These are phyloP conservation scores for Dissophora globulifera DNA, from an alignment of 192 early-diverging fungal species.

Conservation along the genomic window DNA sequence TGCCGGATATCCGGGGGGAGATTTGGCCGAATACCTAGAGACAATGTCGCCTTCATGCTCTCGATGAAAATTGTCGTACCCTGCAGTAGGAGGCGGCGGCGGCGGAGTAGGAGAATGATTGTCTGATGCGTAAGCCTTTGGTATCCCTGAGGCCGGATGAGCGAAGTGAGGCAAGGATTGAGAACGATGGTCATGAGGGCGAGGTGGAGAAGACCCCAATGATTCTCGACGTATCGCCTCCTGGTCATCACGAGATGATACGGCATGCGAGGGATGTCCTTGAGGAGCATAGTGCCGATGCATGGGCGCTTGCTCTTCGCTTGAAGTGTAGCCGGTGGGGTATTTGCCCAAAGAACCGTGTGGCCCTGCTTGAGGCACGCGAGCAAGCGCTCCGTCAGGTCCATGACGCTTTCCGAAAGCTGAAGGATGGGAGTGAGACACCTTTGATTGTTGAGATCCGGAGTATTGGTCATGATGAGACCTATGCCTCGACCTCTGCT, in stretches of 20 bases:
- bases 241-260: background rate
- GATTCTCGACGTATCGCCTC: background rate
- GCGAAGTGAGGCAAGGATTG: conserved; percentile 3
- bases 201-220: background rate
- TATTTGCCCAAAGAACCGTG: background rate
- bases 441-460: background rate
- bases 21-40: background rate
- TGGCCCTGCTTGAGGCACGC: background rate
- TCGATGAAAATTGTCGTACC: conserved; percentile 2
- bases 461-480: background rate
- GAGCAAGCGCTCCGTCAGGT: background rate
- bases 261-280: background rate
- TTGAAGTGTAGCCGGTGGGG: background rate
- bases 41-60: conserved; percentile 2
- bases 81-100: background rate
- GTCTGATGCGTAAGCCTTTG: no score
- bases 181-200: conserved; percentile 4
- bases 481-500: background rate
- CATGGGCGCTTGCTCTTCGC: background rate
- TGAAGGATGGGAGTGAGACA: background rate
- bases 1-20: background rate
- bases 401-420: background rate
- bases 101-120: no score
- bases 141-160: background rate
- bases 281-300: conserved; percentile 2